Evolutionary conservation across 495 filamentous ascomycete species (phyloP).

Genomic region (Coniosporium apollinis): DNA sequence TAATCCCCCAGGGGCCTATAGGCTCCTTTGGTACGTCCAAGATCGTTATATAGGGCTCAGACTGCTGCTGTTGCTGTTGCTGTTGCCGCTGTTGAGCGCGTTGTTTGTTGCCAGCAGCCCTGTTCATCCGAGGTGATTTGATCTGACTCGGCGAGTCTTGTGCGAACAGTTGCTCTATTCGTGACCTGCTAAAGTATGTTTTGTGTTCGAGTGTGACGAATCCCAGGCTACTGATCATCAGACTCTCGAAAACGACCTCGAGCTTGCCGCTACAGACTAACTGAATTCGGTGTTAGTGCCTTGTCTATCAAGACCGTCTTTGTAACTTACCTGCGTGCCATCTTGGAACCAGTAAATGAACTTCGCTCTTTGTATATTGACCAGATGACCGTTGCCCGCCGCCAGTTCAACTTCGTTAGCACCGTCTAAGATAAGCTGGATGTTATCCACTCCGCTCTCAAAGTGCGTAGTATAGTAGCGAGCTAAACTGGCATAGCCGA

Average conservation of each 20-base stretch:
- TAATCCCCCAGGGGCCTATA: constrained; percentile 14
- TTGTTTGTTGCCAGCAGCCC: constrained; percentile 17
- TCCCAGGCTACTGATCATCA: too few species aligned
- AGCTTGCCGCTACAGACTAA: too few species aligned
- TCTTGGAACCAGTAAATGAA: constrained; percentile 22
- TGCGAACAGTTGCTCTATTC: too few species aligned
- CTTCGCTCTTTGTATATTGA: constrained; percentile 15
- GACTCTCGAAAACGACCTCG: too few species aligned
- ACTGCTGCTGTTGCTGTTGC: constrained; percentile 12
- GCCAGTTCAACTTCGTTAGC: constrained; percentile 19
- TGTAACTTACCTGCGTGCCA: constrained; percentile 19
- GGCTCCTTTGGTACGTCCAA: constrained; percentile 15
- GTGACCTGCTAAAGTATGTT: too few species aligned
- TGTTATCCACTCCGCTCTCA: constrained; percentile 60
- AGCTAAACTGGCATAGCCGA: constrained; percentile 54
- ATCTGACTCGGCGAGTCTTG: constrained; percentile 14
- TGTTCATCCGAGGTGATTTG: constrained; percentile 25
- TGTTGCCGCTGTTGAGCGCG: too few species aligned
- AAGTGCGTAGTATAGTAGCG: constrained; percentile 73
- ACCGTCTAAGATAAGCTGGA: constrained; percentile 58
- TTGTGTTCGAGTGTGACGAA: too few species aligned
- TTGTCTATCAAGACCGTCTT: too few species aligned
- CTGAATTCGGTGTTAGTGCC: too few species aligned
- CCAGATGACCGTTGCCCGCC: constrained; percentile 9
- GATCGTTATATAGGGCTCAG: constrained; percentile 10